Base-by-base conservation (phyloP, 495 filamentous ascomycete genomes). In the Neurospora hispaniola region DNA sequence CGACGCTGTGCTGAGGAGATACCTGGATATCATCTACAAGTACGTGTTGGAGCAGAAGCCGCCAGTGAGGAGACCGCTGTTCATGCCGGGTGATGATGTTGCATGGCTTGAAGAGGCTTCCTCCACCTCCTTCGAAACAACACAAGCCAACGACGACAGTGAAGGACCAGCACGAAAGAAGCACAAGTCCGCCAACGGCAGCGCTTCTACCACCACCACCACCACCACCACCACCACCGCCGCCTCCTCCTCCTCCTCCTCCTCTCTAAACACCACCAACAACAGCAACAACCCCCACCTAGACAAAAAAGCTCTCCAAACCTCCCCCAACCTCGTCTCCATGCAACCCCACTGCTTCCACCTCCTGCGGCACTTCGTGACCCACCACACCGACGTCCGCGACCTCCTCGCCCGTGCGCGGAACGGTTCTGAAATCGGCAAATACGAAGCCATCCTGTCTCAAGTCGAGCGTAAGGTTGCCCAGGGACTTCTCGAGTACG, bases 301-400 rank as follows among this genome's bases (percentile, higher is more conserved):
- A 27, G 20, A 62, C 54, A 27, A 81, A 42, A 84, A 88, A 75
- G 82, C 81, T 69, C 72, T 79, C 27, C 48, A 72, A 38, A 82
- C 82, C 16, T 90, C 90, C 39, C 89, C 94, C 8, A 98, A 93
- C 76, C 83, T 96, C 35, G 84, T 87, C n/a, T 89, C 89, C 41
- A 92, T 99, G 85, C 95, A 97, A 79, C 87, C 92, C 4, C 96
- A 99, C 81, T 87, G 97, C 43, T 99, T 99, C 85, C 91, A 97
- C 78, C 86, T 99, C 35, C 89, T 97, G 10, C 89, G 95, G 5
- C 87, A 94, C 4, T 88, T 98, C 69, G 88, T 98, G 46, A 82
- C 89, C 0, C 86, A 82, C 42, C 92, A 97, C 79, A 91, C 90
- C 39, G 85, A 94, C 76, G 89, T 99, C 62, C 89, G 96, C 5